Conservation (phyloP, 139 green algal species). For the Tetradesmus lagerheimii region DNA sequence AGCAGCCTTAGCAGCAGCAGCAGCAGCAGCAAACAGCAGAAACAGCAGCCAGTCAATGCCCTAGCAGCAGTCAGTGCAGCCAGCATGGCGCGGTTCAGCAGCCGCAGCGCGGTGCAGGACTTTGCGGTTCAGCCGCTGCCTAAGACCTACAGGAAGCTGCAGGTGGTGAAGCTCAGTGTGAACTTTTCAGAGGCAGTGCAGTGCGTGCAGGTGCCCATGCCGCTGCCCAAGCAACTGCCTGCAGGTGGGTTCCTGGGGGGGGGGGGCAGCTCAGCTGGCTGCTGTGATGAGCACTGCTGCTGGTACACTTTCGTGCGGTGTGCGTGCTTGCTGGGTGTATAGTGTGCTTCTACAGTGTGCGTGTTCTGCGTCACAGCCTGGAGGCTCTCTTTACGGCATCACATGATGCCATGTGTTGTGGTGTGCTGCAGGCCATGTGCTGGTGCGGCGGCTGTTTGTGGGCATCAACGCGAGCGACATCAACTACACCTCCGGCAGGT, state of each 20-base stretch:
- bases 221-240: conserved; percentile 24
- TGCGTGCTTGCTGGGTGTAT: too few species aligned
- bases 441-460: conserved; percentile 74
- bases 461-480: conserved; percentile 89
- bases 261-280: too few species aligned
- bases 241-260: background rate
- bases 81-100: background rate
- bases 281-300: too few species aligned
- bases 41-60: background rate
- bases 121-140: conserved; percentile 55
- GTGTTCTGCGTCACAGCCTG: too few species aligned
- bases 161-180: conserved; percentile 66
- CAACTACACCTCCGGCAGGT: conserved; percentile 82
- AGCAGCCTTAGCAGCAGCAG: conserved; percentile 31
- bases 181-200: conserved; percentile 74
- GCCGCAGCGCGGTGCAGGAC: background rate
- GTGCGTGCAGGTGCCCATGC: conserved; percentile 58
- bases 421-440: conserved; percentile 55
- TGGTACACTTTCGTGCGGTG: too few species aligned
- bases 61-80: conserved; percentile 17
- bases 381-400: too few species aligned
- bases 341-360: too few species aligned
- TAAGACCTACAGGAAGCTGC: conserved; percentile 49
- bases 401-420: too few species aligned
- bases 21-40: background rate